Evolutionary conservation across 306 rosid species (phyloP), one percentile per base, ranked within the genome.

Genomic region (Gillenia trifoliata): DNA sequence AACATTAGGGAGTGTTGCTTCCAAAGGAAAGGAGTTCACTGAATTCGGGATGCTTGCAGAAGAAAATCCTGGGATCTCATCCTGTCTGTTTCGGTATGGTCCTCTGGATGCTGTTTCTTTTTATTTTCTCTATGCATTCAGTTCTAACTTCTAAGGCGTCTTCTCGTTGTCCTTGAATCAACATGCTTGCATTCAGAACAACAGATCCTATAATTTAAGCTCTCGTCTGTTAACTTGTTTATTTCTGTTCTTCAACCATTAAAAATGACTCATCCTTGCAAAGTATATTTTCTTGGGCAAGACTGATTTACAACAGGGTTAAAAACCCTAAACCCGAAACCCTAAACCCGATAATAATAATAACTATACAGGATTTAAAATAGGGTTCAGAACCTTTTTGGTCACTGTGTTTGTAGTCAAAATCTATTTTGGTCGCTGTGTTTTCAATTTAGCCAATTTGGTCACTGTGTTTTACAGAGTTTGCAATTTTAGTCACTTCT

Each of bases 51-150:
- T 86, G 93, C 91, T 81, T 94, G 97, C 86, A 88, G 83, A 79
- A 91, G n/a, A 78, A 86, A 84, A 82, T 82, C 90, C 97, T 75
- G 98, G 79, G 98, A 91, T 75, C 94, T 93, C 80, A 87, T 93
- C 81, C 86, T 93, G 85, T 91, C 97, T 77, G 96, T 93, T 85
- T 89, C 97, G 80, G 98, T 93, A 88, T 68, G 94, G 41, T 64
- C 22, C 34, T 33, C 66, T 25, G 23, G 73, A 29, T 34, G 49
- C 38, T 76, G 2, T 65, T 63, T 67, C 64, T 78, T 71, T 60
- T 36, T 81, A 40, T 68, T 83, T 70, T 78, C 73, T 71, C 69
- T 66, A 60, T 74, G 56, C 74, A 49, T 83, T 75, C 64, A 61
- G 71, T 72, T 79, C 64, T n/a, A n/a, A n/a, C n/a, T n/a, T n/a